Base-by-base conservation (phyloP, 129 eudicot genomes). In the Pittosporum tobira region DNA sequence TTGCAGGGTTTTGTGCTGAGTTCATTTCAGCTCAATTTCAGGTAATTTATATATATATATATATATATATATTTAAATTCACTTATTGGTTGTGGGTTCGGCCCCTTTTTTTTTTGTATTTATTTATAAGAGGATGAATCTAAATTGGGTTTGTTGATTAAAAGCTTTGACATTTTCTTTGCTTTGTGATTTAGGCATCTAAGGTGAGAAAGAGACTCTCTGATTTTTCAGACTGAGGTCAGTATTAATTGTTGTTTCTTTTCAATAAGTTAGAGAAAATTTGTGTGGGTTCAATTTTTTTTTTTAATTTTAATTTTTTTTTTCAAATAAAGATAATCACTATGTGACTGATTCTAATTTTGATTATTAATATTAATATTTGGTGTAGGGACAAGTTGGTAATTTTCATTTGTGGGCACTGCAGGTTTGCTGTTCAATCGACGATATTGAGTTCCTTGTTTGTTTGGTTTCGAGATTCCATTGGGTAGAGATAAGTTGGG, bases 351-450 rank as follows among this genome's bases (percentile, higher is more conserved):
- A n/a, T n/a, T n/a, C n/a, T n/a, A n/a, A n/a, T 34, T 34, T 34
- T 34, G 40, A 34, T 34, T 6, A 34, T 34, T 34, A 34, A 34
- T n/a, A n/a, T n/a, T n/a, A n/a, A n/a, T 8, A 34, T 8, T 8
- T 9, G 40, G 40, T 34, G 40, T 34, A n/a, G n/a, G n/a, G n/a
- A n/a, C n/a, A n/a, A n/a, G n/a, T n/a, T n/a, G n/a, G n/a, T n/a
- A n/a, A n/a, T n/a, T n/a, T n/a, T n/a, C n/a, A n/a, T n/a, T 54
- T 8, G 42, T 54, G 60, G n/a, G n/a, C n/a, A n/a, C n/a, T 50
- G 56, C n/a, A 8, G 56, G 29, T 50, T 9, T 50, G n/a, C n/a
- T 16, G 16, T 53, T 53, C 59, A 53, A 13, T 53, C 15, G 59
- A 53, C 38, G 38, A 53, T 26, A 23, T n/a, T 50, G 56, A 4